phyloP scores from a whole-genome alignment of 2,329 filamentous ascomycete genomes.

The Colletotrichum euphorbiae region DNA sequence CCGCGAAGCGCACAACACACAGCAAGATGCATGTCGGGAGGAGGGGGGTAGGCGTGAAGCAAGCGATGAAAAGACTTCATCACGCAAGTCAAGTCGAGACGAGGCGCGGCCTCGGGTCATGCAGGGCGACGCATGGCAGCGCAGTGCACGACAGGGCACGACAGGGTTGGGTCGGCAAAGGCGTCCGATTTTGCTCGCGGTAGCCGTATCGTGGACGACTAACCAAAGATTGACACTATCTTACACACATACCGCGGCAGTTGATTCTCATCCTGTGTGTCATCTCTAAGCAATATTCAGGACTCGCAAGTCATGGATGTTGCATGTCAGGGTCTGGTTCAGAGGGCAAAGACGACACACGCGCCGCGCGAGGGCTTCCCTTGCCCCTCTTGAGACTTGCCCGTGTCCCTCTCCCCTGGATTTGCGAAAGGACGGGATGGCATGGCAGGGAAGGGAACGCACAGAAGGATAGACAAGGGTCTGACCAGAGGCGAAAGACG shows the following conservation, averaged over 20 bases:
- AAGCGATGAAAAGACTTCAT: neutral
- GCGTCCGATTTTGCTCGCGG: conserved; percentile 4
- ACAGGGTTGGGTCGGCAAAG: conserved; percentile 15
- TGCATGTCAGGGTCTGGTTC: neutral
- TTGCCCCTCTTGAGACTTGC: neutral
- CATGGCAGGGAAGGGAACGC: neutral
- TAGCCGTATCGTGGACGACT: neutral
- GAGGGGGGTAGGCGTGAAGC: neutral
- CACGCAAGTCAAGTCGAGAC: conserved; percentile 19
- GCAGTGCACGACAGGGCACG: conserved; percentile 2
- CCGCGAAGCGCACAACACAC: neutral
- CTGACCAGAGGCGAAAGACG: neutral
- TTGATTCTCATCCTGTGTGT: neutral
- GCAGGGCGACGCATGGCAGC: conserved; percentile 14
- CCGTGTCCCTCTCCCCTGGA: neutral
- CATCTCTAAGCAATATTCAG: neutral
- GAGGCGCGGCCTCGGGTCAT: neutral
- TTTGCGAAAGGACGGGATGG: conserved; percentile 15
- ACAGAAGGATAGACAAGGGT: neutral
- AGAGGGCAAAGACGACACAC: conserved; percentile 3
- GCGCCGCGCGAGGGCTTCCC: neutral
- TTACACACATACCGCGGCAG: neutral
- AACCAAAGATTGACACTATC: too few relatives aligned
- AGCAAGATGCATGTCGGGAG: neutral
- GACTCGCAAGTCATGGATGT: too few relatives aligned